These are phyloP conservation scores for Ogataea chonburiensis DNA, from an alignment of 805 yeast species.

Conservation along the genomic window DNA sequence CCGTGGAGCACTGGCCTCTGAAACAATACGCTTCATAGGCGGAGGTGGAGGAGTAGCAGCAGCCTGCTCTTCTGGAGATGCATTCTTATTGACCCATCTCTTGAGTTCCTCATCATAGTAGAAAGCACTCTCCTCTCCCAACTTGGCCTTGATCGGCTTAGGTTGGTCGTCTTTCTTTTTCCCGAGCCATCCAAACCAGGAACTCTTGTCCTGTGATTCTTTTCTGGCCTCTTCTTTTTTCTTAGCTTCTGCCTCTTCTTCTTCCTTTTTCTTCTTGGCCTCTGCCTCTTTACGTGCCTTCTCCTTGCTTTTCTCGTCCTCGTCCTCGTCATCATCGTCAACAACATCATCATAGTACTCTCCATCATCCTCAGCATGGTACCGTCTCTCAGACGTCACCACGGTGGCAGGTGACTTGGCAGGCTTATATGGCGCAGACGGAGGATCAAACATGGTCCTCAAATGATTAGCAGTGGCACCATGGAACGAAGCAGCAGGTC, in stretches of 20 bases:
- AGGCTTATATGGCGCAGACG: slow-evolving; percentile 17
- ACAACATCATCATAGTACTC: slow-evolving; percentile 33
- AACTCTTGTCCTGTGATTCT: not conserved
- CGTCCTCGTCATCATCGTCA: slow-evolving; percentile 43
- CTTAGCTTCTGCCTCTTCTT: slow-evolving; percentile 20
- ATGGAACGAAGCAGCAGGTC: slow-evolving; percentile 20
- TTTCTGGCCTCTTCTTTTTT: slow-evolving; percentile 22
- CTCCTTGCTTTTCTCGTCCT: slow-evolving; percentile 31
- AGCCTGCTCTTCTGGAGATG: slow-evolving; percentile 62
- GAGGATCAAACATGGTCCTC: slow-evolving; percentile 32
- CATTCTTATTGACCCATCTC: slow-evolving; percentile 81
- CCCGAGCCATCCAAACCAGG: slow-evolving; percentile 66
- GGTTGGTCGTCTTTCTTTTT: slow-evolving; percentile 52
- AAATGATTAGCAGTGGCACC: slow-evolving; percentile 21
- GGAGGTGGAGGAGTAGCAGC: slow-evolving; percentile 63
- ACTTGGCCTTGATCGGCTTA: slow-evolving; percentile 77
- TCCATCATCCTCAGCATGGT: slow-evolving; percentile 30
- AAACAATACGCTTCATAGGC: slow-evolving; percentile 37
- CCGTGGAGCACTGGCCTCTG: slow-evolving; percentile 5
- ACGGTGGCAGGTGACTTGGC: slow-evolving; percentile 25
- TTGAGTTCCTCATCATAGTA: slow-evolving; percentile 79
- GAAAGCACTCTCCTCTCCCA: slow-evolving; percentile 76
- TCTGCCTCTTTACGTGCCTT: slow-evolving; percentile 15
- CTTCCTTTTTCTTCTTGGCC: slow-evolving; percentile 17
- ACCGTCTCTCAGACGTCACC: slow-evolving; percentile 28